These are phyloP conservation scores for Hibiscus syriacus DNA, from an alignment of 345 rosid species.

Conservation along the genomic window DNA sequence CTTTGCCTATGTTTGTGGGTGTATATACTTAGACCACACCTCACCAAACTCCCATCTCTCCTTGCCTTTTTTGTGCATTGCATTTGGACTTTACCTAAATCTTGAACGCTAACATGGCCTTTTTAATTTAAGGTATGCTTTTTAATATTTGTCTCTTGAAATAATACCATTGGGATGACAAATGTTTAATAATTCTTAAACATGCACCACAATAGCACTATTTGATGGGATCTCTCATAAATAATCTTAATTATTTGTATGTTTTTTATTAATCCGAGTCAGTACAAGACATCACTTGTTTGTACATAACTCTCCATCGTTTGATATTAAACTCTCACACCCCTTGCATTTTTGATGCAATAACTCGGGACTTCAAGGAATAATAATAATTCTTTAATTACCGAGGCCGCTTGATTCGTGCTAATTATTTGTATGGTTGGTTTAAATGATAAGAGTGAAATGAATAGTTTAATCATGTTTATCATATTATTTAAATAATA, in stretches of 20 bases:
- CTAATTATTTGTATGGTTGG: too few relatives aligned
- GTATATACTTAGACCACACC: not conserved
- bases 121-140: not conserved
- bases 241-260: not conserved
- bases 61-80: slow-evolving; percentile 1
- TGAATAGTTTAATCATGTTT: too few relatives aligned
- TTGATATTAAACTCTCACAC: too few relatives aligned
- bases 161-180: not conserved
- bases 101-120: not conserved
- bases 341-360: too few relatives aligned
- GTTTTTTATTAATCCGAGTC: too few relatives aligned
- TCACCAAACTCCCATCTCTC: not conserved
- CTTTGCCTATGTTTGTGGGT: not conserved
- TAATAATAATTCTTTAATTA: too few relatives aligned
- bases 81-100: not conserved
- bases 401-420: too few relatives aligned
- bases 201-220: not conserved
- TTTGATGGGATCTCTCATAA: not conserved
- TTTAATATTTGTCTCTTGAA: not conserved
- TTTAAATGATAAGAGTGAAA: too few relatives aligned
- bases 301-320: too few relatives aligned
- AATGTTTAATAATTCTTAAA: not conserved
- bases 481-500: too few relatives aligned
- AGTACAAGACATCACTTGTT: too few relatives aligned
- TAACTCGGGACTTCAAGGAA: too few relatives aligned